phyloP scores from a whole-genome alignment of 768 basidiomycete genomes.

The Mycena amicta region DNA sequence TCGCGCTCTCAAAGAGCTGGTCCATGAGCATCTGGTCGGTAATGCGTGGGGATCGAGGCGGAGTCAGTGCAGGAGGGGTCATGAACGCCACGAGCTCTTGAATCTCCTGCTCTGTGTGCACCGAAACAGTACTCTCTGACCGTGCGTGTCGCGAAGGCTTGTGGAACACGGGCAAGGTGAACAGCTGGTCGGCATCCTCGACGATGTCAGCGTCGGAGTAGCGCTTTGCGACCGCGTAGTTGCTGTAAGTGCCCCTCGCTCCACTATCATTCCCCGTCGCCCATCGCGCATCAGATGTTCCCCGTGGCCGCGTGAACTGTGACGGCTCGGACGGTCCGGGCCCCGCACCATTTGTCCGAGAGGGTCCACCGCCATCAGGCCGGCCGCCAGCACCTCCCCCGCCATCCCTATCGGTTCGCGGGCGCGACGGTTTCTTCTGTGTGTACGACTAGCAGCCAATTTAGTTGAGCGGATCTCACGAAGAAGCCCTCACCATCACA shows the following conservation, averaged over 20 bases:
- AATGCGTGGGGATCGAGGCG: constrained; percentile 16
- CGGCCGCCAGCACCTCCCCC: constrained; percentile 40
- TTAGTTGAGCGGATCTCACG: background rate
- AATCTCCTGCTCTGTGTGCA: constrained; percentile 52
- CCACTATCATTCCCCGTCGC: constrained; percentile 32
- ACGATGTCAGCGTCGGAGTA: background rate
- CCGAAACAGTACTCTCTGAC: constrained; percentile 46
- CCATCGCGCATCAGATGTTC: constrained; percentile 75
- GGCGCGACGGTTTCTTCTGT: constrained; percentile 69
- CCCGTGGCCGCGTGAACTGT: constrained; percentile 53
- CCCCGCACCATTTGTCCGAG: constrained; percentile 25
- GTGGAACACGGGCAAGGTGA: constrained; percentile 29
- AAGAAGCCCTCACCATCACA: constrained; percentile 64
- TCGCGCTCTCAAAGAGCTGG: constrained; percentile 10
- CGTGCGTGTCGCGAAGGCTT: constrained; percentile 31
- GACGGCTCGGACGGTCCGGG: constrained; percentile 32
- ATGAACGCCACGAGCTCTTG: constrained; percentile 54
- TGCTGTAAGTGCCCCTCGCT: constrained; percentile 14
- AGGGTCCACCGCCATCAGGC: constrained; percentile 33
- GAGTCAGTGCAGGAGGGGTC: constrained; percentile 31
- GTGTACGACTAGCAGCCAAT: constrained; percentile 65
- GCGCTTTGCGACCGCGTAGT: constrained; percentile 1
- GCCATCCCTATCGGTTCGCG: constrained; percentile 51
- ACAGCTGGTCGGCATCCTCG: constrained; percentile 26
- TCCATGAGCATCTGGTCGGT: constrained; percentile 24